phyloP scores from a whole-genome alignment of 75 land plant genomes.

The Ceratopteris richardii region DNA sequence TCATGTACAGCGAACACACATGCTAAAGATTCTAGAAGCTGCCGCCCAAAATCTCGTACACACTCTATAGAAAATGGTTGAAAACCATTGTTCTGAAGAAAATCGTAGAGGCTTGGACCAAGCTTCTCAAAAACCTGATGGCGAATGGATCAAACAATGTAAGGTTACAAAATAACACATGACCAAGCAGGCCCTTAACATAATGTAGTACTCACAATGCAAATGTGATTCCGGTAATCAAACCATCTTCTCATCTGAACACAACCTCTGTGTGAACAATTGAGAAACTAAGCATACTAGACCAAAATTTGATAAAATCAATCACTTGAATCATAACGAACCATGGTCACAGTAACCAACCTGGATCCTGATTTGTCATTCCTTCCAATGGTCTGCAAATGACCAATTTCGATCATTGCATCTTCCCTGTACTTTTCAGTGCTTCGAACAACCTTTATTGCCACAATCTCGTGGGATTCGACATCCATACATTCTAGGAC shows the following conservation, averaged over 20 bases:
- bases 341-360: constrained; percentile 14
- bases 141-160: constrained; percentile 5
- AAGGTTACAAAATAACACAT: not conserved
- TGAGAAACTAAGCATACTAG: too few species aligned
- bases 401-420: constrained; percentile 79
- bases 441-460: constrained; percentile 69
- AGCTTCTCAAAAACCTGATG: constrained; percentile 92
- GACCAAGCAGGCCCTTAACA: not conserved
- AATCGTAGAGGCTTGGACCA: constrained; percentile 94
- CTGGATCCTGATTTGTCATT: constrained; percentile 54
- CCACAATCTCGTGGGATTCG: constrained; percentile 66
- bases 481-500: constrained; percentile 92
- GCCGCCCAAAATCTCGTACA: constrained; percentile 79
- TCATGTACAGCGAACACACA: constrained; percentile 55
- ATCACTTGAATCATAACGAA: too few species aligned
- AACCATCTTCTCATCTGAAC: constrained; percentile 39
- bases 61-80: constrained; percentile 79
- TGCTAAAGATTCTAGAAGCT: constrained; percentile 88
- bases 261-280: constrained; percentile 34
- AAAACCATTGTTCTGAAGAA: constrained; percentile 71
- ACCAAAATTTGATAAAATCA: too few species aligned
- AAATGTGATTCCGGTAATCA: constrained; percentile 34
- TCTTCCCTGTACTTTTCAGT: constrained; percentile 77
- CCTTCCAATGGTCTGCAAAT: constrained; percentile 50
- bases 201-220: constrained; percentile 27